Evolutionary conservation across 192 early-diverging fungal species (phyloP).

Genomic region (Backusella tarrabulga): DNA sequence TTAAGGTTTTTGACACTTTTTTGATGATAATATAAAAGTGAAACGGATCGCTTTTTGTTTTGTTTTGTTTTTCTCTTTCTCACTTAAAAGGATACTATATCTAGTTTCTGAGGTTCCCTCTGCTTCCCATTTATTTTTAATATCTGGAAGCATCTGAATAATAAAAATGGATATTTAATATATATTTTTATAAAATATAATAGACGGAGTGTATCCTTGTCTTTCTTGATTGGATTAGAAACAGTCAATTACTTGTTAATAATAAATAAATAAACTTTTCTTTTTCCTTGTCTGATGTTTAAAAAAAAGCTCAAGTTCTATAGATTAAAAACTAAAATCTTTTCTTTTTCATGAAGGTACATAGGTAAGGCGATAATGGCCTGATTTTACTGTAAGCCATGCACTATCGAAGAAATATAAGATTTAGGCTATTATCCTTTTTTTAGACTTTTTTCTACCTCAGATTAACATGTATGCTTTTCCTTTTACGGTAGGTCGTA

Average conservation of each 20-base stretch:
- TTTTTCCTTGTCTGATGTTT: no score
- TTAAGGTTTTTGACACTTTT: background rate
- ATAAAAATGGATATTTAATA: background rate
- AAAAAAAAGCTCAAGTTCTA: no score
- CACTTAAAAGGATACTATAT: background rate
- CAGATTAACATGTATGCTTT: background rate
- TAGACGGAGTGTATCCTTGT: background rate
- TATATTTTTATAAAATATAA: background rate
- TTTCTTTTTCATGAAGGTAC: no score
- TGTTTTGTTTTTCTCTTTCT: background rate
- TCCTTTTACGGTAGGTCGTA: background rate
- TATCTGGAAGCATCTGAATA: background rate
- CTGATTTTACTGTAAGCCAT: no score
- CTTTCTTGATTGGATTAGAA: background rate
- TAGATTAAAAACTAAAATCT: no score
- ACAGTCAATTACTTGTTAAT: background rate
- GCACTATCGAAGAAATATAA: background rate
- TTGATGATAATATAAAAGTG: background rate
- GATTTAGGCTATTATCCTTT: background rate
- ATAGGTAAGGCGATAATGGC: no score
- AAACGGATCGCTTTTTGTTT: background rate
- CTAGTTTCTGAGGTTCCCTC: background rate
- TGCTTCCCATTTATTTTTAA: background rate
- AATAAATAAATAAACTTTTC: no score
- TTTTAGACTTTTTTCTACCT: background rate